Conservation (phyloP, 73 alveolate genomes). For the Blepharisma japonicum region DNA sequence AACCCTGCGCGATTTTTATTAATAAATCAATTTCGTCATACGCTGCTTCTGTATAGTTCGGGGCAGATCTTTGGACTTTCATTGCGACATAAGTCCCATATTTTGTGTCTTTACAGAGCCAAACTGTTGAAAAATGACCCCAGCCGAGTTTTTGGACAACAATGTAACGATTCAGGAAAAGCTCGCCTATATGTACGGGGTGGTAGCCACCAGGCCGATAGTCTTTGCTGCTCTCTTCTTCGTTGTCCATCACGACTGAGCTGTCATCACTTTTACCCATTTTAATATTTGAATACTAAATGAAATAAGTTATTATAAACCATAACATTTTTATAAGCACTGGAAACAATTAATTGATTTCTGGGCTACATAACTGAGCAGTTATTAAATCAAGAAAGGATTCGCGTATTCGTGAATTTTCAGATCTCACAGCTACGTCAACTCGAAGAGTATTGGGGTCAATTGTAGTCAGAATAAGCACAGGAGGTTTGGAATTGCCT, state of each 20-base stretch:
- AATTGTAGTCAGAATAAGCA: no score
- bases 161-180: conserved; percentile 89
- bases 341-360: no score
- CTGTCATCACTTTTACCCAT: background rate
- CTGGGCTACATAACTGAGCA: no score
- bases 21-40: conserved; percentile 98
- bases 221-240: conserved; percentile 92
- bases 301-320: no score
- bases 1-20: conserved; percentile 81
- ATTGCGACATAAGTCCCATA: conserved; percentile 84
- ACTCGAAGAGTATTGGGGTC: no score
- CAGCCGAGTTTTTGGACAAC: conserved; percentile 94
- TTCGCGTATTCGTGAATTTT: no score
- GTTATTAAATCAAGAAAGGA: no score
- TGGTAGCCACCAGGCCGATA: conserved; percentile 97
- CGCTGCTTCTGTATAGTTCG: conserved; percentile 97
- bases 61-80: conserved; percentile 96
- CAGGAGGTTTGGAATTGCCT: no score
- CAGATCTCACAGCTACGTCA: no score
- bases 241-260: conserved; percentile 47
- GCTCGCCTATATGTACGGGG: conserved; percentile 98
- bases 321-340: no score
- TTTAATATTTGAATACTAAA: no score
- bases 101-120: conserved; percentile 93
- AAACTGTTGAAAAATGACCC: conserved; percentile 99